Conservation (phyloP, 192 early-diverging fungal species). For the Entophlyctis helioformis region DNA sequence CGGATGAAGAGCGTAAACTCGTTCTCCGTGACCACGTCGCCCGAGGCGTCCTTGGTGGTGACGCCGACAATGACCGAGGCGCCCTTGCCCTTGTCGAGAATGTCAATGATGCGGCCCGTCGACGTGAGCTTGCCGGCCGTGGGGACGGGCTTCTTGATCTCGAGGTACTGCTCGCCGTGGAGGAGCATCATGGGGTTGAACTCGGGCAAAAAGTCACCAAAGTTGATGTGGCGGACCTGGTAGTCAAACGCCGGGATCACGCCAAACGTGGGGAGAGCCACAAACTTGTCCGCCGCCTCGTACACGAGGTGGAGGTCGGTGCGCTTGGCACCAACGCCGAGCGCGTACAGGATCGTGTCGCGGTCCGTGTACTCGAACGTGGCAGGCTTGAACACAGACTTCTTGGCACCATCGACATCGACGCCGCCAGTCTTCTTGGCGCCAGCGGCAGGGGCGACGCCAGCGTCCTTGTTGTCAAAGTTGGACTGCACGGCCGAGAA, state of each 20-base stretch:
- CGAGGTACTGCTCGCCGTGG: slow-evolving; percentile 96
- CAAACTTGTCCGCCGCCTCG: slow-evolving; percentile 77
- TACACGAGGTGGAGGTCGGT: slow-evolving; percentile 83
- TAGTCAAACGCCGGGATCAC: slow-evolving; percentile 73
- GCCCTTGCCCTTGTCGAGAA: slow-evolving; percentile 97
- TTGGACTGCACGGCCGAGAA: slow-evolving; percentile 74
- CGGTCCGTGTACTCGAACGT: slow-evolving; percentile 68
- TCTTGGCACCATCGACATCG: slow-evolving; percentile 55
- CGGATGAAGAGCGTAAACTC: slow-evolving; percentile 93
- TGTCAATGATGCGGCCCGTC: slow-evolving; percentile 70
- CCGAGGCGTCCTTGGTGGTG: slow-evolving; percentile 62
- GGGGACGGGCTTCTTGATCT: slow-evolving; percentile 75
- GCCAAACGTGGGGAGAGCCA: slow-evolving; percentile 82
- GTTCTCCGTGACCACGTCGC: slow-evolving; percentile 67
- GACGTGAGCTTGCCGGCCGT: slow-evolving; percentile 69
- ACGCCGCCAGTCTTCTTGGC: slow-evolving; percentile 22
- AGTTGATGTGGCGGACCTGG: slow-evolving; percentile 49
- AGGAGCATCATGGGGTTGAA: slow-evolving; percentile 96
- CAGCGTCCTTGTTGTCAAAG: slow-evolving; percentile 53
- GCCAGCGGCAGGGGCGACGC: slow-evolving; percentile 6
- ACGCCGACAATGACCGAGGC: slow-evolving; percentile 70
- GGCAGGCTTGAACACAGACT: slow-evolving; percentile 4
- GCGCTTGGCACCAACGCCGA: slow-evolving; percentile 86
- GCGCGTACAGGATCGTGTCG: slow-evolving; percentile 87
- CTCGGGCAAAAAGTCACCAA: slow-evolving; percentile 58